These are phyloP conservation scores for Meira miltonrushii DNA, from an alignment of 1,284 basidiomycete species.

Conservation along the genomic window DNA sequence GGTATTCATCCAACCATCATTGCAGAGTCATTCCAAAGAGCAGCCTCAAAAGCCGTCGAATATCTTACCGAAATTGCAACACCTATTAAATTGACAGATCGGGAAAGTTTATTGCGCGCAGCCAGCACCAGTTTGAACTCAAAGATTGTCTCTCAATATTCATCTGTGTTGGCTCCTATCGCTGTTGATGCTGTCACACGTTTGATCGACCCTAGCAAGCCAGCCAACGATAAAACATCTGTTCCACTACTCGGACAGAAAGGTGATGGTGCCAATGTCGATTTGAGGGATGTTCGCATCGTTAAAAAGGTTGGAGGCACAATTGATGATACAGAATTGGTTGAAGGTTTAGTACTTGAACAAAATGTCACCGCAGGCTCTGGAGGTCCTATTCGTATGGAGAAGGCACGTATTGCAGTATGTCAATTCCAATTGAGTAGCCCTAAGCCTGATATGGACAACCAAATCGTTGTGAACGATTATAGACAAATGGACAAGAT, in stretches of 20 bases:
- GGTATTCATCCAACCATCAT: constrained; percentile 94
- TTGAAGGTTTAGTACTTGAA: constrained; percentile 92
- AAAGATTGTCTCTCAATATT: constrained; percentile 99
- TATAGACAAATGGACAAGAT: constrained; percentile 99
- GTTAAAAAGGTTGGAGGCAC: constrained; percentile 99
- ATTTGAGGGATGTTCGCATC: constrained; percentile 89
- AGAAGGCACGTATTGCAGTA: constrained; percentile 97
- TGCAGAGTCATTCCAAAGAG: constrained; percentile 89
- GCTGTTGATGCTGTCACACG: constrained; percentile 81
- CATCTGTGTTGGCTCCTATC: constrained; percentile 91
- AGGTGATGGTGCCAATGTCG: constrained; percentile 59
- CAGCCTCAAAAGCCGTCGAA: constrained; percentile 87
- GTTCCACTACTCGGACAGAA: constrained; percentile 11
- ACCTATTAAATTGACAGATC: constrained; percentile 86
- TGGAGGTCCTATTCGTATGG: constrained; percentile 88
- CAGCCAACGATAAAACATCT: constrained; percentile 17
- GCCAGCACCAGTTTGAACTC: constrained; percentile 95
- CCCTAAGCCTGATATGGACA: constrained; percentile 99
- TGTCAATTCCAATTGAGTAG: constrained; percentile 98
- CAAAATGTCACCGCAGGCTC: constrained; percentile 86
- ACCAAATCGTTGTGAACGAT: constrained; percentile 98
- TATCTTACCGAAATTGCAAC: constrained; percentile 87
- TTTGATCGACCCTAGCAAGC: constrained; percentile 28
- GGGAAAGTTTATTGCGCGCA: constrained; percentile 77
- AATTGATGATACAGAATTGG: constrained; percentile 95